Evolutionary conservation across 805 yeast species (phyloP).

Genomic region (Sungouiella thailandica): DNA sequence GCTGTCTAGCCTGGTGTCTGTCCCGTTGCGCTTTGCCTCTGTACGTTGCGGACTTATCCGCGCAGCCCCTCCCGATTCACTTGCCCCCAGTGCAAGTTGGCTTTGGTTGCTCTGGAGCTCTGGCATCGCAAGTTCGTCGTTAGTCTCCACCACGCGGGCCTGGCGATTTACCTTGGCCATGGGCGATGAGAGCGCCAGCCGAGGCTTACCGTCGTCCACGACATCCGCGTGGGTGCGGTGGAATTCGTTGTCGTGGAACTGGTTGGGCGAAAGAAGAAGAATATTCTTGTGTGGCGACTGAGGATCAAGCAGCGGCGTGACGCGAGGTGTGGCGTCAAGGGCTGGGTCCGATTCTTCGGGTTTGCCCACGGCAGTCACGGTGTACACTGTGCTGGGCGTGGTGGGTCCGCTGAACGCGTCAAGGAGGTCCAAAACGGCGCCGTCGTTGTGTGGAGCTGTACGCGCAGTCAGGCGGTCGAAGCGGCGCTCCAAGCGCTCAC

Average conservation of each 20-base stretch:
- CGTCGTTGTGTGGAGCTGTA: slow-evolving; percentile 10
- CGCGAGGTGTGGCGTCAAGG: neutral
- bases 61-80: slow-evolving; percentile 1
- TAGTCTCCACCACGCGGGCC: slow-evolving; percentile 40
- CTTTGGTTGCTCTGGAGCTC: no score
- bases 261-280: slow-evolving; percentile 36
- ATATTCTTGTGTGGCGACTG: slow-evolving; percentile 23
- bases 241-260: slow-evolving; percentile 30
- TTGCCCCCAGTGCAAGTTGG: no score
- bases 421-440: slow-evolving; percentile 17
- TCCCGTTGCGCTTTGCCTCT: no score
- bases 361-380: slow-evolving; percentile 1
- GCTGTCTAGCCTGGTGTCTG: no score
- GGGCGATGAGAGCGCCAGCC: slow-evolving; percentile 35
- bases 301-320: slow-evolving; percentile 4
- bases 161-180: slow-evolving; percentile 40
- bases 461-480: slow-evolving; percentile 4
- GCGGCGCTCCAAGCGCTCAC: slow-evolving; percentile 12
- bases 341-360: neutral
- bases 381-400: slow-evolving; percentile 14
- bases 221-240: slow-evolving; percentile 16
- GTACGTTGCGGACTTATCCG: no score
- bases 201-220: slow-evolving; percentile 16
- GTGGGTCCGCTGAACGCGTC: slow-evolving; percentile 15
- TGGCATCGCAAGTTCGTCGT: slow-evolving; percentile 15